Conservation (phyloP, 352 stramenopile genomes). For the Blastocystis sp. region DNA sequence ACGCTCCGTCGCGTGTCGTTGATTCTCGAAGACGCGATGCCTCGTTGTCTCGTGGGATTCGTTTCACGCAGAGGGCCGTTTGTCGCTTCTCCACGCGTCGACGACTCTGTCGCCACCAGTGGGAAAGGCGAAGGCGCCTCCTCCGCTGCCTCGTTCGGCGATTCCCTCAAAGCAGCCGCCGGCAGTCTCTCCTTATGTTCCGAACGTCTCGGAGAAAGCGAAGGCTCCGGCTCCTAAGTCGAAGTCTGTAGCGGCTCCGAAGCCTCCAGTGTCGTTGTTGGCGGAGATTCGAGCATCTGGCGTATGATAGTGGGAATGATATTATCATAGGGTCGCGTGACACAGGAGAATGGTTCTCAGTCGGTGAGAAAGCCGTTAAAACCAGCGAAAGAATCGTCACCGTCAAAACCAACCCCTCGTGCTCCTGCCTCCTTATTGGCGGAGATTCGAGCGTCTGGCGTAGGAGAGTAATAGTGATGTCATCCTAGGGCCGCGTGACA, state of each 20-base stretch:
- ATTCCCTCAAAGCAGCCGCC: background rate
- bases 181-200: background rate
- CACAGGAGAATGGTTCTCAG: background rate
- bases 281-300: constrained; percentile 8
- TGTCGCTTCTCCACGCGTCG: background rate
- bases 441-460: constrained; percentile 17
- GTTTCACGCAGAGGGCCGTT: background rate
- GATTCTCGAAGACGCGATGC: background rate
- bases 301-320: background rate
- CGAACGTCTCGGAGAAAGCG: too few species aligned
- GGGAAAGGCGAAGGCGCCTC: background rate
- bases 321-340: background rate
- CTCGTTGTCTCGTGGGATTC: background rate
- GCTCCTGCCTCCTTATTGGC: background rate
- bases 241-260: too few species aligned
- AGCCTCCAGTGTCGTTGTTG: background rate
- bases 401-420: too few species aligned
- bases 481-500: background rate
- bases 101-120: background rate
- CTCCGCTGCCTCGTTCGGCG: constrained; percentile 3
- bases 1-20: constrained; percentile 3
- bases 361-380: background rate
- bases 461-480: background rate
- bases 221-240: background rate
- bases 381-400: background rate